phyloP scores from a whole-genome alignment of 2,329 filamentous ascomycete genomes.

The Aspergillus transmontanensis region DNA sequence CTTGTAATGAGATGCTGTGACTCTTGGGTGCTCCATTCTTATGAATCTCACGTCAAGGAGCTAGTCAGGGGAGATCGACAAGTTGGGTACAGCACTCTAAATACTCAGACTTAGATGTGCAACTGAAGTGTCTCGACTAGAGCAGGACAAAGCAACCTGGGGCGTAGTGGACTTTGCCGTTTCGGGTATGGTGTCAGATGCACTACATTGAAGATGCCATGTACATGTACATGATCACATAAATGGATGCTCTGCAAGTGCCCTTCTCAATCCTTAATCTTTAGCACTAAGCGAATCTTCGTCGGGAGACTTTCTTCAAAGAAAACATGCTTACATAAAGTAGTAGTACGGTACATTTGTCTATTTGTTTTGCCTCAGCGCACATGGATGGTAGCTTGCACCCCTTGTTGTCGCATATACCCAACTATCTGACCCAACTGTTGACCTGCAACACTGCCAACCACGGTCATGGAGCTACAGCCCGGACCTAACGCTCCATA shows the following conservation, averaged over 20 bases:
- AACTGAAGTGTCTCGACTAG: too few relatives aligned
- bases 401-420: not conserved
- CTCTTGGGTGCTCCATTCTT: not conserved
- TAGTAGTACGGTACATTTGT: not conserved
- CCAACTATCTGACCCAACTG: not conserved
- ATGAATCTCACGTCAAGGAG: not conserved
- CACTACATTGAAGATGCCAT: not conserved
- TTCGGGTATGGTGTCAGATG: not conserved
- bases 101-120: too few relatives aligned
- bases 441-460: not conserved
- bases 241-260: not conserved
- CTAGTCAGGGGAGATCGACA: too few relatives aligned
- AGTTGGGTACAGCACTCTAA: too few relatives aligned
- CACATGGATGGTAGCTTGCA: not conserved
- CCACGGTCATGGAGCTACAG: not conserved
- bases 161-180: not conserved
- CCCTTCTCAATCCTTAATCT: not conserved
- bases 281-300: not conserved
- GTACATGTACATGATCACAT: too few relatives aligned
- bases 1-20: not conserved
- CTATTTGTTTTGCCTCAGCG: not conserved
- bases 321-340: not conserved
- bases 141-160: too few relatives aligned
- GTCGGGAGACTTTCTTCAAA: not conserved
- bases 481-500: not conserved